Evolutionary conservation across 2,329 filamentous ascomycete species (phyloP).

Genomic region (Ophiostoma himal-ulmi): DNA sequence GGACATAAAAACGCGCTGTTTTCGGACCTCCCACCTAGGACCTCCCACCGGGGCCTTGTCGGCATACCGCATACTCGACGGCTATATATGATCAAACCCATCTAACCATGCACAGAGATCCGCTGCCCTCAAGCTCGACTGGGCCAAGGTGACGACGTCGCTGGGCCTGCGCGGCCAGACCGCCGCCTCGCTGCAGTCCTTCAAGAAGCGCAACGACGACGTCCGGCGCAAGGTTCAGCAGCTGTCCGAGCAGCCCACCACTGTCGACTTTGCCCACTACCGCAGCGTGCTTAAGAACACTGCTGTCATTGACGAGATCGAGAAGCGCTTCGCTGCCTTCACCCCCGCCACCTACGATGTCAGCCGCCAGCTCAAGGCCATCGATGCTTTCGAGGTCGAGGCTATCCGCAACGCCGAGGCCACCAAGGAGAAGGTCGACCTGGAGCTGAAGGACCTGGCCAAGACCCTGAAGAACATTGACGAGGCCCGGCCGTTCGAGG

Average conservation of each 20-base stretch:
- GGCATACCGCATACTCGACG: conserved; percentile 11
- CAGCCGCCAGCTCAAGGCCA: conserved; percentile 88
- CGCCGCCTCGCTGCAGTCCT: conserved; percentile 80
- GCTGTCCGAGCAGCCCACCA: conserved; percentile 77
- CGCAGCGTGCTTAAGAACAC: conserved; percentile 91
- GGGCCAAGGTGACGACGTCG: conserved; percentile 88
- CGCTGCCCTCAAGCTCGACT: conserved; percentile 99
- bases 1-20: conserved; percentile 14
- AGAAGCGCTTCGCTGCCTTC: conserved; percentile 89
- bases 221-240: conserved; percentile 86
- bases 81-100: neutral
- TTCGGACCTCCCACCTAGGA: conserved; percentile 6
- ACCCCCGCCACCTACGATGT: conserved; percentile 93
- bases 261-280: conserved; percentile 92
- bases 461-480: conserved; percentile 97
- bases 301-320: conserved; percentile 91
- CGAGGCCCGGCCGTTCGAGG: conserved; percentile 88
- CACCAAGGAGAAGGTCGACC: conserved; percentile 93
- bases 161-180: conserved; percentile 96
- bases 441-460: conserved; percentile 87
- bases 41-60: neutral
- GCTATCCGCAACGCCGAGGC: conserved; percentile 94
- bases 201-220: conserved; percentile 99
- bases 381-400: conserved; percentile 95
- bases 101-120: conserved; percentile 66